These are phyloP conservation scores for Phytophthora tentaculata DNA, from an alignment of 352 stramenopile genomes.

Conservation along the genomic window DNA sequence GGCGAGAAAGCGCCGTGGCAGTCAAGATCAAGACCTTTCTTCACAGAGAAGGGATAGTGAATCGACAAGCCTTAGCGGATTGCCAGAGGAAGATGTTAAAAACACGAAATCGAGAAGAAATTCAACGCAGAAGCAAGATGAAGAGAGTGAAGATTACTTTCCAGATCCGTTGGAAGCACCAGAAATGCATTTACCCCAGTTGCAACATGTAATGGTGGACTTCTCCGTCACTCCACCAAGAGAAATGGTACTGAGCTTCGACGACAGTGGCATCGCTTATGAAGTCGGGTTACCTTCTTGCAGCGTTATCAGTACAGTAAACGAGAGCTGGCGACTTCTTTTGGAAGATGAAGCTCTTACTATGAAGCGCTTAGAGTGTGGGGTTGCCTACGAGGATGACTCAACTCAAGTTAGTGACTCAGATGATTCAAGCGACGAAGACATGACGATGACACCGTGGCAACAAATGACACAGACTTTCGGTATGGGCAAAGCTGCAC, in stretches of 20 bases:
- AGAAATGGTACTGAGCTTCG: constrained; percentile 42
- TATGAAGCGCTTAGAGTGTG: constrained; percentile 78
- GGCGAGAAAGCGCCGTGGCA: constrained; percentile 8
- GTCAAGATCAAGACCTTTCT: constrained; percentile 3
- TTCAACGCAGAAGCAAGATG: constrained; percentile 3
- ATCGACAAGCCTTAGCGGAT: constrained; percentile 12
- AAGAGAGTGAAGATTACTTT: constrained; percentile 5
- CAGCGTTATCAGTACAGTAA: not conserved
- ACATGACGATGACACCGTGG: constrained; percentile 83
- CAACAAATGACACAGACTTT: constrained; percentile 89
- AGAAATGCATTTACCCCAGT: constrained; percentile 23
- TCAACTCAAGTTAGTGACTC: constrained; percentile 87
- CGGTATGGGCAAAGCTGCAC: constrained; percentile 59
- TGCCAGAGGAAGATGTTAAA: not conserved
- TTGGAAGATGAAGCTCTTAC: constrained; percentile 50
- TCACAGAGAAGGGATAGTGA: constrained; percentile 7
- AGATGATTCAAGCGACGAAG: constrained; percentile 75
- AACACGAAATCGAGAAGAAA: constrained; percentile 7
- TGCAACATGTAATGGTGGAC: constrained; percentile 53
- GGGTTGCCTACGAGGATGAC: constrained; percentile 78
- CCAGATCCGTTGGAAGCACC: constrained; percentile 11
- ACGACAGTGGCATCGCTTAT: constrained; percentile 6
- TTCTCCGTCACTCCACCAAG: constrained; percentile 50
- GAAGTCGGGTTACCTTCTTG: constrained; percentile 8
- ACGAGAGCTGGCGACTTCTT: constrained; percentile 34